These are phyloP conservation scores for Basipetospora chlamydospora DNA, from an alignment of 2,329 filamentous ascomycete genomes.

Conservation along the genomic window DNA sequence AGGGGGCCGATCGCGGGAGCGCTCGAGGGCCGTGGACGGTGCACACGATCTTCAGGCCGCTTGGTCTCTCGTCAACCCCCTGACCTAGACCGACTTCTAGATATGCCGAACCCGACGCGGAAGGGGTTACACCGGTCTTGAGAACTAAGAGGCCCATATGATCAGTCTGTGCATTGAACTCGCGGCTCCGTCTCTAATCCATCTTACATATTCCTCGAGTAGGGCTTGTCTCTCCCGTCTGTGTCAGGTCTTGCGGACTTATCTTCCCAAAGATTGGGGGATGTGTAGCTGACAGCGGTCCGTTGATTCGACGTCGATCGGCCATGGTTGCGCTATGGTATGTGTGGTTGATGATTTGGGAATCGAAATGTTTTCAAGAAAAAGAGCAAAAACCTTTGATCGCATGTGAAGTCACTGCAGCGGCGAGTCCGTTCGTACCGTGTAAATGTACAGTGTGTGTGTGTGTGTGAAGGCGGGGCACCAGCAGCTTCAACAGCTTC, in stretches of 20 bases:
- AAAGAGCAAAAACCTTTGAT: too few relatives aligned
- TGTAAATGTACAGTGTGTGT: too few relatives aligned
- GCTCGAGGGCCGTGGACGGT: constrained; percentile 88
- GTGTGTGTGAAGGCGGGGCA: too few relatives aligned
- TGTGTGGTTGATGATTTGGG: not conserved
- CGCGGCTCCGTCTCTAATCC: not conserved
- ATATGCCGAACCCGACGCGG: constrained; percentile 86
- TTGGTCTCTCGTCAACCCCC: constrained; percentile 26
- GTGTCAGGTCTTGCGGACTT: constrained; percentile 26
- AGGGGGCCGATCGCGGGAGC: constrained; percentile 75
- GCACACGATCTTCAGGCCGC: constrained; percentile 79
- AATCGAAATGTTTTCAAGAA: too few relatives aligned
- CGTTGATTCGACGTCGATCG: constrained; percentile 83
- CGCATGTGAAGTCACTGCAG: too few relatives aligned
- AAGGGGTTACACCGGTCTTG: constrained; percentile 82
- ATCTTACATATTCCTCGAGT: constrained; percentile 74
- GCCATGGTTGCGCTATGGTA: constrained; percentile 36
- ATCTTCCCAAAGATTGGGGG: constrained; percentile 55
- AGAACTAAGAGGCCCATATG: constrained; percentile 43
- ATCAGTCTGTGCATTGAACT: not conserved
- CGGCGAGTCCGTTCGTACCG: too few relatives aligned
- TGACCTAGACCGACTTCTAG: constrained; percentile 47
- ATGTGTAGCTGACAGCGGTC: constrained; percentile 61
- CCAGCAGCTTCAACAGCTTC: too few relatives aligned
- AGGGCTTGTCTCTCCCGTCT: constrained; percentile 49